These are phyloP conservation scores for Talaromyces nanjingensis DNA, from an alignment of 495 filamentous ascomycete genomes.

Conservation along the genomic window DNA sequence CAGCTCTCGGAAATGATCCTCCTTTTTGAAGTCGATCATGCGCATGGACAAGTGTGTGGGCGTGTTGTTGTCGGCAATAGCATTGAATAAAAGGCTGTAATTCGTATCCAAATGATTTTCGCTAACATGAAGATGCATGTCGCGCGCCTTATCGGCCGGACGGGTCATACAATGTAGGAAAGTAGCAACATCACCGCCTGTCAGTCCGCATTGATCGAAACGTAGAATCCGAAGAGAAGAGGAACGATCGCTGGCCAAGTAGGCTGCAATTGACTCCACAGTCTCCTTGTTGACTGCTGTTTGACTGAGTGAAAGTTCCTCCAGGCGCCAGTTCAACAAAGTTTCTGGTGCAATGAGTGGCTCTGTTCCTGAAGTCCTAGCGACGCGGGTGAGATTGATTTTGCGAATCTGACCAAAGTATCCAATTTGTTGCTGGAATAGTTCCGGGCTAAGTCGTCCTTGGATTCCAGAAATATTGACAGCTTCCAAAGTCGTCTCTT, in stretches of 20 bases:
- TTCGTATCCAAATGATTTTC: conserved; percentile 74
- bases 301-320: conserved; percentile 64
- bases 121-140: conserved; percentile 71
- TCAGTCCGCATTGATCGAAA: conserved; percentile 75
- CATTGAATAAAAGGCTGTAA: conserved; percentile 61
- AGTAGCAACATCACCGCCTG: conserved; percentile 67
- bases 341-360: conserved; percentile 61
- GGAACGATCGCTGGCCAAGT: conserved; percentile 57
- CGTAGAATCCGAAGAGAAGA: conserved; percentile 57
- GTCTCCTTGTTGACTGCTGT: conserved; percentile 52
- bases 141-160: conserved; percentile 44
- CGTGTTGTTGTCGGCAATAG: conserved; percentile 55
- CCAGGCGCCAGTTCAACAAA: conserved; percentile 64
- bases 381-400: conserved; percentile 63
- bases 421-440: conserved; percentile 55
- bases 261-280: conserved; percentile 54
- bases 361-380: conserved; percentile 53
- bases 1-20: conserved; percentile 67
- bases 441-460: conserved; percentile 59
- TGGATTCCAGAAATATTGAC: conserved; percentile 73
- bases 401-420: conserved; percentile 64
- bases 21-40: conserved; percentile 79
- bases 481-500: conserved; percentile 66
- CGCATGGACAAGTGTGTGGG: conserved; percentile 72
- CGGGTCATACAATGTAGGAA: conserved; percentile 67